Percentiles rank a stretch among this genome's conserved stretches.
Conservation (phyloP, 306 rosid species). For the Elaeagnus macrophylla region DNA sequence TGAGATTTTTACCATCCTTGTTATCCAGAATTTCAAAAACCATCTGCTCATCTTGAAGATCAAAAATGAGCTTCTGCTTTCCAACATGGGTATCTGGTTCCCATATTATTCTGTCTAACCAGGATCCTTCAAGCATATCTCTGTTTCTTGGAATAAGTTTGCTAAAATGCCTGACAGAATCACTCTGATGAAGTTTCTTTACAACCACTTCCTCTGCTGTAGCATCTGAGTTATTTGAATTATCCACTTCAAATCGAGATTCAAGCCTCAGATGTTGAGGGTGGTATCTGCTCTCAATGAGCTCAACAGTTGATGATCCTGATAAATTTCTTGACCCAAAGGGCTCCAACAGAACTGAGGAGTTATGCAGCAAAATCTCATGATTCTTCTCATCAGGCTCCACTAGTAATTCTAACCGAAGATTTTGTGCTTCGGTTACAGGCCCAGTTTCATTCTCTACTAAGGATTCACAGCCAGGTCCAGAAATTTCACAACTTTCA, state of each 20-base stretch:
- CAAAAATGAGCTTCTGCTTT: constrained; percentile 78
- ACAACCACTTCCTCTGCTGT: constrained; percentile 28
- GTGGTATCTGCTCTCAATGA: constrained; percentile 45
- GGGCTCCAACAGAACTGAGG: constrained; percentile 51
- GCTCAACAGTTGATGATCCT: constrained; percentile 25
- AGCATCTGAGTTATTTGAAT: constrained; percentile 33
- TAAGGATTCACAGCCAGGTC: constrained; percentile 46
- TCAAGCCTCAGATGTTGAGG: constrained; percentile 84
- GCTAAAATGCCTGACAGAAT: constrained; percentile 38
- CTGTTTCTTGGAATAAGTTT: constrained; percentile 55
- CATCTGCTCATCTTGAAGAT: constrained; percentile 96
- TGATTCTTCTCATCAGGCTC: constrained; percentile 34
- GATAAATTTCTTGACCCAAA: constrained; percentile 43
- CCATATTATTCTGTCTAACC: constrained; percentile 88
- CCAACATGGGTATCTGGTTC: constrained; percentile 42
- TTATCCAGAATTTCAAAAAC: constrained; percentile 78
- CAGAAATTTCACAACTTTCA: constrained; percentile 56
- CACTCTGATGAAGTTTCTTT: constrained; percentile 43
- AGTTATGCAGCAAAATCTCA: constrained; percentile 18
- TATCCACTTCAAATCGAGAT: constrained; percentile 38
- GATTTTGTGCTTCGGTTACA: constrained; percentile 32
- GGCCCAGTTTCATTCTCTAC: constrained; percentile 42
- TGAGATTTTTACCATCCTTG: constrained; percentile 51
- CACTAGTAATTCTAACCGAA: constrained; percentile 20
- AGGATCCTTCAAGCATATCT: constrained; percentile 70